Evolutionary conservation across 768 basidiomycete species (phyloP), one percentile per base, ranked within the genome.

Genomic region (Pulveroboletus sp.): DNA sequence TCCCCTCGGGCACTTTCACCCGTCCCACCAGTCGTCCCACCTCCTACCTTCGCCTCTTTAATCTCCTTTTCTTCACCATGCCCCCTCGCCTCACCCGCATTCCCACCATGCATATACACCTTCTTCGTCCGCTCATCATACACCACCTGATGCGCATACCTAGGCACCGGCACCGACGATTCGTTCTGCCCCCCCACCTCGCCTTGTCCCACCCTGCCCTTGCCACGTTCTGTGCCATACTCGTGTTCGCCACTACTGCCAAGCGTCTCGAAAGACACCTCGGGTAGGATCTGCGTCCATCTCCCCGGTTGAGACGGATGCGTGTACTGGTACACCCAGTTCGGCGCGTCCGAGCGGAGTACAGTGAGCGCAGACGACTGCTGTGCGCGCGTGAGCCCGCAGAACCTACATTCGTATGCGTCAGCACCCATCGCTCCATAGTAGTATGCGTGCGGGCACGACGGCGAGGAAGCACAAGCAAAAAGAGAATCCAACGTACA

Each of bases 81-180:
- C 15, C 13, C 53, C 43, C 58, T 56, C 11, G 58, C 64, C 39
- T 71, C 59, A 0, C 86, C 86, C 6, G 78, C 79, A 68, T 88
- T 90, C 38, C 89, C 89, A 3, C 89, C 89, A 58, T 90, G 88
- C 70, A 90, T 69, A 59, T 78, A 89, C 4, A 82, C 71, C 32
- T 69, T 76, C 54, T 73, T 78, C 39, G 77, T 75, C 26, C 64
- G 68, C 1, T 78, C 69, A 56, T 88, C 82, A 53, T 89, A 90
- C 37, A 84, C 84, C 11, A 89, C 80, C 63, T 89, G 86, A 59
- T 89, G 86, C 4, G 88, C 89, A 59, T 84, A 90, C 45, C 89
- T 73, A 7, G 88, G 77, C 5, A 71, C 54, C 0, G 89, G 87
- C 36, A 71, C 71, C 9, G 1, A 14, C 7, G 24, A 26, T 15